Base-by-base conservation (phyloP, 2,329 filamentous ascomycete species). In the Diaporthe amygdali region DNA sequence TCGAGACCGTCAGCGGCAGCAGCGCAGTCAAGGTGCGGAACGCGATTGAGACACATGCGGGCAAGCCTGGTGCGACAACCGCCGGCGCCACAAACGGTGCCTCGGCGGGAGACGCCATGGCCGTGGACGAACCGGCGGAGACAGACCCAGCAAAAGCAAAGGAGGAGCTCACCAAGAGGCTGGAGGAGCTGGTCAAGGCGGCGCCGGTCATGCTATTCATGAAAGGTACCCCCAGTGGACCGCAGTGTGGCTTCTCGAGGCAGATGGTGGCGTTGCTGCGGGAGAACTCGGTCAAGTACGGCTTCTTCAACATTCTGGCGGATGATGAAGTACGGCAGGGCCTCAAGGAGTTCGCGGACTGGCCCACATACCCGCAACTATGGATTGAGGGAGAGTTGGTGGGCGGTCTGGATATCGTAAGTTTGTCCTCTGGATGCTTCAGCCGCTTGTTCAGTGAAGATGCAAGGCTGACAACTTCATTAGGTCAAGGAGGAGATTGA, bases 151-250 rank as follows among this genome's bases (percentile, higher is more conserved):
- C 84, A 69, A 88, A 91, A 81, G 88, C 88, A 63, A 96, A 96
- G 84, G 94, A 98, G 81, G 95, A 97, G 75, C 85, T 99, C 68
- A 91, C 94, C 82, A 91, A 93, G 81, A 89, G 96, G 39, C 86
- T 99, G 46, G 88, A 84, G 25, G 93, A 97, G 76, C 88, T 99
- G 44, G 96, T 98, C 75, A 97, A 96, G 85, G 96, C 96, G 6
- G 96, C 96, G 39, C 94, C 95, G 0, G 95, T 99, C 39, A 99
- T 99, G 96, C 87, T 99, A 34, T 99, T 99, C 87, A 99, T 99
- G 96, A 99, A 99, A 87, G 96, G 96, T 72, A 98, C 96, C 1
- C 96, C 96, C 71, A 95, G 98, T 84, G 94, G 91, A 73, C 96
- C 96, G 25, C 95, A 98, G 83, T 99, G 96, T 84, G 96, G 96